Percentiles rank a stretch among this genome's conserved stretches.
phyloP scores from a whole-genome alignment of 1,284 basidiomycete species.

The Termitomyces sp. region DNA sequence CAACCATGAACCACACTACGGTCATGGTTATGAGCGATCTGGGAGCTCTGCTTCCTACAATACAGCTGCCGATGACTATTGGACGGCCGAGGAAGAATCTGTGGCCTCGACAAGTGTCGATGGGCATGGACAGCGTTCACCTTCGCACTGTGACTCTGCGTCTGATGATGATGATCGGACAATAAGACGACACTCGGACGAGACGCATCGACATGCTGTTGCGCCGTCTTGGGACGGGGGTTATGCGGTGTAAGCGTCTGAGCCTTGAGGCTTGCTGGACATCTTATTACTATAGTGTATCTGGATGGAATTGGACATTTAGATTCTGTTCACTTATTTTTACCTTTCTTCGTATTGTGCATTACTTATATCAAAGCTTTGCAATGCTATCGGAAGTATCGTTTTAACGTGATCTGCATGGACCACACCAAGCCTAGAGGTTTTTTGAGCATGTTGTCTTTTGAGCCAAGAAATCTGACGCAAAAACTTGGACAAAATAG shows the following conservation, averaged over 20 bases:
- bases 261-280: conserved; percentile 6
- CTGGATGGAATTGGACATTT: conserved; percentile 25
- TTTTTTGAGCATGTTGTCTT: not conserved
- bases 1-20: conserved; percentile 20
- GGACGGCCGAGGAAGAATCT: conserved; percentile 28
- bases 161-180: conserved; percentile 11
- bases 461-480: not conserved
- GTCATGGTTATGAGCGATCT: conserved; percentile 26
- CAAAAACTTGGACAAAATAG: conserved; percentile 6
- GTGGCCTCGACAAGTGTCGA: conserved; percentile 6
- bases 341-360: conserved; percentile 15
- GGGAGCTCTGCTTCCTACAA: conserved; percentile 36
- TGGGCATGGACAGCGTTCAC: conserved; percentile 11
- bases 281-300: conserved; percentile 22
- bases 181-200: conserved; percentile 5
- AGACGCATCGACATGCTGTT: conserved; percentile 12
- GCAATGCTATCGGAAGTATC: conserved; percentile 16
- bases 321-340: conserved; percentile 19
- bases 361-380: conserved; percentile 22
- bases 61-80: conserved; percentile 41
- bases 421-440: not conserved
- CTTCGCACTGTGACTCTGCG: conserved; percentile 14
- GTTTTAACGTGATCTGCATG: not conserved
- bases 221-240: conserved; percentile 16
- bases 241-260: conserved; percentile 13